Percentiles rank a stretch among this genome's conserved stretches.
Evolutionary conservation across 192 early-diverging fungal genomes (phyloP).

Genomic region (Rhizophagus prolifer): DNA sequence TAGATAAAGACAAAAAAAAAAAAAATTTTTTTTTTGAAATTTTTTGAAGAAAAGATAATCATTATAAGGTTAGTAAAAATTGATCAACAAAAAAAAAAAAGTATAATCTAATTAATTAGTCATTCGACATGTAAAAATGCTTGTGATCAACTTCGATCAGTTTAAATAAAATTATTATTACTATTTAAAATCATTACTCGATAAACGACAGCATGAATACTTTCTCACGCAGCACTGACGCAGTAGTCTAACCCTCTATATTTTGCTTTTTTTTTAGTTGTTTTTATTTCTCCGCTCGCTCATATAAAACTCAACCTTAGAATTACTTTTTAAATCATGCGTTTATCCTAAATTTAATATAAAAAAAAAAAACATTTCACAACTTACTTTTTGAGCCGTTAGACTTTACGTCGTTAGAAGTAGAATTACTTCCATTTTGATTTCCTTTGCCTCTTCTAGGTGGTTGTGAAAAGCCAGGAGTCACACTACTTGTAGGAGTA

Average conservation of each 20-base stretch:
- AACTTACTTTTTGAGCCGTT: constrained; percentile 30
- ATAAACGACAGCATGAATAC: no score
- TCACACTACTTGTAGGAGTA: constrained; percentile 21
- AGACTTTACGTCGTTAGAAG: constrained; percentile 4
- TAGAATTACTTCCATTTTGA: constrained; percentile 5
- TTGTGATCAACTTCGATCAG: no score
- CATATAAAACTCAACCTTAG: no score
- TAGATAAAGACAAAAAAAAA: background rate
- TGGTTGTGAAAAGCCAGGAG: background rate
- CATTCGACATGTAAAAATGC: background rate
- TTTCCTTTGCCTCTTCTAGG: constrained; percentile 28
- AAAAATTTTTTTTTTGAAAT: background rate
- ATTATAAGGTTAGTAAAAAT: background rate
- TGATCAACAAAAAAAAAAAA: background rate
- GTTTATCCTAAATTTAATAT: background rate
- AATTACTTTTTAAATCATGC: no score
- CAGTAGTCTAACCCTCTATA: no score
- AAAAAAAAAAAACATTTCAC: background rate
- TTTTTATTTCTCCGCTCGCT: no score
- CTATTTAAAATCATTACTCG: no score
- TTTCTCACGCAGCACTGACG: no score
- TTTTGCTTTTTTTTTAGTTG: no score
- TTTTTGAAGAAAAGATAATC: background rate
- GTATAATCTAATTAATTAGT: background rate
- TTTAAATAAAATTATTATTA: no score